A percentile compares a stretch with the other conserved stretches of the same genome.
phyloP scores from a whole-genome alignment of 78 protist species.

The Dictyostelium brefeldianum region DNA sequence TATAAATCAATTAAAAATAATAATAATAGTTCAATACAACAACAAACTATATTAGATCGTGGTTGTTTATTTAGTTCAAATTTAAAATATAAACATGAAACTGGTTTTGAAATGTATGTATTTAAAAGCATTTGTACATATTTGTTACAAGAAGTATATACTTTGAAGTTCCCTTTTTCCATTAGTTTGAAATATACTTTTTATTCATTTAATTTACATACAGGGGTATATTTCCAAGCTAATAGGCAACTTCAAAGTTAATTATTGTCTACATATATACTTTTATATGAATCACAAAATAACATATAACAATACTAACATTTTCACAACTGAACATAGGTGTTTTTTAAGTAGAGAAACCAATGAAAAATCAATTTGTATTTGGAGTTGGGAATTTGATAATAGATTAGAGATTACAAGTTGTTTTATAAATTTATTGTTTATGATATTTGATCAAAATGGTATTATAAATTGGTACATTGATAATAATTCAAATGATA shows the following conservation, averaged over 20 bases:
- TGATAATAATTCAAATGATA: neutral
- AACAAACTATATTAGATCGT: neutral
- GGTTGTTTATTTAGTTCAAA: neutral
- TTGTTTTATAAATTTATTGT: neutral
- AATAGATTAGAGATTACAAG: neutral
- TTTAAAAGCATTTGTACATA: too few relatives aligned
- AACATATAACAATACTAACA: too few relatives aligned
- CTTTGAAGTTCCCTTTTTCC: too few relatives aligned
- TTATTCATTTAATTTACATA: too few relatives aligned
- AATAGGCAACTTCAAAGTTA: too few relatives aligned
- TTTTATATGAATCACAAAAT: too few relatives aligned
- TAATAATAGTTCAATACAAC: neutral
- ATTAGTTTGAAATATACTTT: too few relatives aligned
- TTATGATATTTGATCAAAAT: neutral
- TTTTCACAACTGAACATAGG: too few relatives aligned
- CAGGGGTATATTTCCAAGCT: too few relatives aligned
- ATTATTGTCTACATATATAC: too few relatives aligned
- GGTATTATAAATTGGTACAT: neutral
- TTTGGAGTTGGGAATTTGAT: neutral
- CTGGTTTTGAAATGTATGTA: neutral
- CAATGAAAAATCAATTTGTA: neutral
- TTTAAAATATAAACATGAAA: constrained; percentile 1
- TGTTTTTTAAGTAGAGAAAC: neutral
- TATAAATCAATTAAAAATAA: neutral
- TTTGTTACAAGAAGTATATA: too few relatives aligned